Conservation (phyloP, 179 eudicot genomes). For the Pouteria campechiana region DNA sequence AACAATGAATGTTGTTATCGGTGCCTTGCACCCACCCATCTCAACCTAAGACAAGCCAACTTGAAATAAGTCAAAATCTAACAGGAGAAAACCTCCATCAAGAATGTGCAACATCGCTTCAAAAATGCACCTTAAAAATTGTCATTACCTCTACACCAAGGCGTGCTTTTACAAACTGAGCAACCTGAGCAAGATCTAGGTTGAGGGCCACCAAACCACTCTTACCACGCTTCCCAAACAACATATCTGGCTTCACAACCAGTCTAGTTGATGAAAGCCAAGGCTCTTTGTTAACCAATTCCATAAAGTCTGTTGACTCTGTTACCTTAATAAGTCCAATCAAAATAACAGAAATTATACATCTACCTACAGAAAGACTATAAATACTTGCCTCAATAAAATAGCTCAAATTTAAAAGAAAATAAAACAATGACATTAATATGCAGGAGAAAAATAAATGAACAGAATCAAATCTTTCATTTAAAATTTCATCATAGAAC, state of each 20-base stretch:
- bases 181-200: slow-evolving; percentile 78
- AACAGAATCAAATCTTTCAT: too few species aligned
- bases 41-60: slow-evolving; percentile 40
- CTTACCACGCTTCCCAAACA: slow-evolving; percentile 93
- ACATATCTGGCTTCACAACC: slow-evolving; percentile 91
- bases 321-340: slow-evolving; percentile 30
- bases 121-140: not conserved
- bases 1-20: slow-evolving; percentile 77
- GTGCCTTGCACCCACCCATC: slow-evolving; percentile 83
- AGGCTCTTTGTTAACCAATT: slow-evolving; percentile 54
- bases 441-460: too few species aligned
- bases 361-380: too few species aligned
- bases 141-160: slow-evolving; percentile 61
- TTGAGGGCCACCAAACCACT: slow-evolving; percentile 87
- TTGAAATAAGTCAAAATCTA: too few species aligned
- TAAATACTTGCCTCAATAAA: too few species aligned
- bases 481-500: too few species aligned
- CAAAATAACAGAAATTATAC: not conserved
- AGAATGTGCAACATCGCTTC: too few species aligned
- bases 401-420: too few species aligned
- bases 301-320: slow-evolving; percentile 54
- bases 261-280: slow-evolving; percentile 80
- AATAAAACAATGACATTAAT: too few species aligned
- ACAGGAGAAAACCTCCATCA: too few species aligned
- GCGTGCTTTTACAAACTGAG: slow-evolving; percentile 65